Evolutionary conservation across 2,329 filamentous ascomycete genomes (phyloP).

Genomic region (Amauroascus verrucosus): DNA sequence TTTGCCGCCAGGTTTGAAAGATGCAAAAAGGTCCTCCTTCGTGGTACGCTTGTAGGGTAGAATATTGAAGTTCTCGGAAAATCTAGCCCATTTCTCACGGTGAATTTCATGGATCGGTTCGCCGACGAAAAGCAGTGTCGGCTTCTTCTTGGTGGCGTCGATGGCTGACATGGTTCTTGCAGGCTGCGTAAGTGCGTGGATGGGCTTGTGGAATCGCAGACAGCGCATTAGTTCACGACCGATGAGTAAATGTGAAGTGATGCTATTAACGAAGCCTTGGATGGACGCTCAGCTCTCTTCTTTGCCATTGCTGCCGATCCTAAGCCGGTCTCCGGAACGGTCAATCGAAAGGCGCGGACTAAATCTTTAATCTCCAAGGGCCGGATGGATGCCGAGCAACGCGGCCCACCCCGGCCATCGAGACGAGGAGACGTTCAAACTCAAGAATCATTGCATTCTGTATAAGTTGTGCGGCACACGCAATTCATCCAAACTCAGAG

Average conservation of each 20-base stretch:
- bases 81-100: constrained; percentile 12
- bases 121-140: constrained; percentile 15
- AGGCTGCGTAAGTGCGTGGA: not conserved
- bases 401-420: not conserved
- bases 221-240: not conserved
- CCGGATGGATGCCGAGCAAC: not conserved
- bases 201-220: not conserved
- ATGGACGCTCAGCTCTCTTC: not conserved
- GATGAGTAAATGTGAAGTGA: not conserved
- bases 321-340: not conserved
- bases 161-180: constrained; percentile 1
- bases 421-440: no score
- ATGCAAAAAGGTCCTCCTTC: constrained; percentile 13
- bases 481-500: no score
- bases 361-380: not conserved
- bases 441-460: no score
- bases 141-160: constrained; percentile 5
- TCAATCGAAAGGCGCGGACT: not conserved
- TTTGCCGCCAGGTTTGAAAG: constrained; percentile 12
- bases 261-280: not conserved
- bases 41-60: constrained; percentile 12
- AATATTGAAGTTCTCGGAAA: constrained; percentile 15
- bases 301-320: not conserved
- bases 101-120: constrained; percentile 11
- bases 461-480: no score